Evolutionary conservation across 202 grass and related monocot genomes (phyloP).

Genomic region (Schoenoplectus tabernaemontani): DNA sequence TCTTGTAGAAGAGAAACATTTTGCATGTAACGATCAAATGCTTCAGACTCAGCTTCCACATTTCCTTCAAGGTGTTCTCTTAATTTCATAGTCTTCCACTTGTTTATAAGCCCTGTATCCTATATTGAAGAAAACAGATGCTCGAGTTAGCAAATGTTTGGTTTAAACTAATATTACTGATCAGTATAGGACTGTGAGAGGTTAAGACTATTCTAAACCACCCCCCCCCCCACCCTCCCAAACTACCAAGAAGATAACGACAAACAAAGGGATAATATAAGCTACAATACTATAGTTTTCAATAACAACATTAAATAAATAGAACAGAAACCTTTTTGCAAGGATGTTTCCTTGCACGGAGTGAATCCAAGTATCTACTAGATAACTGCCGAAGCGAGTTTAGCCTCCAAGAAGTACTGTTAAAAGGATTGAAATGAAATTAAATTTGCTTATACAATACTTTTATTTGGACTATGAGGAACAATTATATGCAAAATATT

Average conservation of each 20-base stretch:
- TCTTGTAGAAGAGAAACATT: conserved; percentile 69
- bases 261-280: not conserved
- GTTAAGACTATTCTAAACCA: conserved; percentile 25
- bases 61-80: conserved; percentile 77
- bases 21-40: conserved; percentile 67
- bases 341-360: conserved; percentile 60
- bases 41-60: conserved; percentile 78
- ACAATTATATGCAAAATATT: conserved; percentile 4
- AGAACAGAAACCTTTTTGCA: conserved; percentile 51
- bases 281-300: not conserved
- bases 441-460: conserved; percentile 1
- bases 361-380: conserved; percentile 56
- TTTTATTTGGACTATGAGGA: not conserved
- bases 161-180: not conserved
- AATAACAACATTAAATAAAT: not conserved
- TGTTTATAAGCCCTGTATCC: conserved; percentile 57
- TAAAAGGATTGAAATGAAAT: conserved; percentile 14
- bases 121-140: conserved; percentile 31
- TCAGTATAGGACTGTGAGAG: not conserved
- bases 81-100: conserved; percentile 86
- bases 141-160: not conserved
- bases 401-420: conserved; percentile 53
- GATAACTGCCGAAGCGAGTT: conserved; percentile 60
- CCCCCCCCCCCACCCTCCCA: too few relatives aligned
- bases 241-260: not conserved